Conservation (phyloP, 2,329 filamentous ascomycete species). For the Exophiala phaeomuriformis region DNA sequence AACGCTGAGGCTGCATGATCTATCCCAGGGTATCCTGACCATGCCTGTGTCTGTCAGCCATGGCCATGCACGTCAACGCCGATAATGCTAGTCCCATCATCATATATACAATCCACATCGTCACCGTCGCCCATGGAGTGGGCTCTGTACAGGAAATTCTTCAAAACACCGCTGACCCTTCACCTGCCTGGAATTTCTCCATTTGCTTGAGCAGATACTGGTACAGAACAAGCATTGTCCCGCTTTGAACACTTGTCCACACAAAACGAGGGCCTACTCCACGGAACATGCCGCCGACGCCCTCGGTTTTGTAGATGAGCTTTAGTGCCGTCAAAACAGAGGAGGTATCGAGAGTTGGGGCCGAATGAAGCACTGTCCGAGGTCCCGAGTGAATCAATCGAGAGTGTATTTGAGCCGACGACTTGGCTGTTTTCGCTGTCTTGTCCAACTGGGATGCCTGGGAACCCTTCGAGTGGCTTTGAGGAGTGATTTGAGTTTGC, state of each 20-base stretch:
- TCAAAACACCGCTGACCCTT: constrained; percentile 21
- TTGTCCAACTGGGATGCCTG: constrained; percentile 23
- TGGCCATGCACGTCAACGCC: constrained; percentile 6
- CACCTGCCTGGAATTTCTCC: constrained; percentile 39
- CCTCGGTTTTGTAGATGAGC: constrained; percentile 86
- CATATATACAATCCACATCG: not conserved
- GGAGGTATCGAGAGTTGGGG: constrained; percentile 75
- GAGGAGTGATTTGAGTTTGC: constrained; percentile 75
- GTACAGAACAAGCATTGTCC: constrained; percentile 93
- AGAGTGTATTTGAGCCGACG: constrained; percentile 24
- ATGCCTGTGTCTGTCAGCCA: not conserved
- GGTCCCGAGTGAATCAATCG: constrained; percentile 25
- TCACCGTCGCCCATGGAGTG: not conserved
- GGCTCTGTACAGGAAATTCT: constrained; percentile 6
- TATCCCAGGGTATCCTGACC: constrained; percentile 14
- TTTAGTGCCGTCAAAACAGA: constrained; percentile 77
- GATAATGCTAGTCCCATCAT: not conserved
- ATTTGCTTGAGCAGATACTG: constrained; percentile 77
- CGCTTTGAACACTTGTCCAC: constrained; percentile 96
- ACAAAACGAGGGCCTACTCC: constrained; percentile 87
- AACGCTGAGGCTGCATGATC: constrained; percentile 3
- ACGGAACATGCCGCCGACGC: constrained; percentile 82
- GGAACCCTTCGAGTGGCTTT: constrained; percentile 31
- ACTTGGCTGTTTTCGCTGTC: constrained; percentile 18
- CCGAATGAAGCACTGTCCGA: constrained; percentile 63